Evolutionary conservation across 768 basidiomycete species (phyloP), one percentile per base, ranked within the genome.

Genomic region (Mycena vulgaris): DNA sequence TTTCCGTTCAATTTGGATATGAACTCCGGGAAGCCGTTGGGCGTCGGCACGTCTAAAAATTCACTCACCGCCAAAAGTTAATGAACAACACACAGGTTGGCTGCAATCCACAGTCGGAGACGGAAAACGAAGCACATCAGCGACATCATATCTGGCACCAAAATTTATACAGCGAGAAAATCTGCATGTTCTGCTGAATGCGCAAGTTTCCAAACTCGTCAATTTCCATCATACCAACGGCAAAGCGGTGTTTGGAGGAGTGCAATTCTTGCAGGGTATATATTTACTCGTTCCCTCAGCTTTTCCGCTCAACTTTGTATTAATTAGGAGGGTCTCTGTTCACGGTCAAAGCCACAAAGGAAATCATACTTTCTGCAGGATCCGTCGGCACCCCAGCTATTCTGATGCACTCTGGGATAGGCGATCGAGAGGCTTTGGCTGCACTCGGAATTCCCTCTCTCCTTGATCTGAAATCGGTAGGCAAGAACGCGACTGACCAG

Each of bases 361-460:
- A 82, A 40, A 58, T 81, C 35, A 78, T 81, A 23, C 66, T 82
- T 8, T 80, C 81, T 3, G 80, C 79, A 6, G 81, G 81, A 14
- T 60, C 79, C 2, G 66, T 80, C 66, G 78, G 77, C 5, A 40
- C 56, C 5, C 56, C 56, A 10, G 3, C 37, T 3, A 58, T 58
- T 25, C 56, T 58, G 3, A 39, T 40, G 40, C n/a, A 42, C 39
- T 58, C 56, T 10, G 56, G 56, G 16, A n/a, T 58, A 25, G 56
- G 56, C 2, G 39, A 58, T 13, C 9, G 17, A 5, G 25, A 1
- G 19, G 17, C 30, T 2, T 19, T 61, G 23, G 35, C 42, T 5
- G 28, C 35, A 1, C 45, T 48, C 13, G 59, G 31, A 7, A 61
- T 66, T n/a, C 37, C 56, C 2, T 17, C 57, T 5, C 8, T 47